phyloP scores from a whole-genome alignment of 805 yeast species.

The Kazachstania bromeliacearum region DNA sequence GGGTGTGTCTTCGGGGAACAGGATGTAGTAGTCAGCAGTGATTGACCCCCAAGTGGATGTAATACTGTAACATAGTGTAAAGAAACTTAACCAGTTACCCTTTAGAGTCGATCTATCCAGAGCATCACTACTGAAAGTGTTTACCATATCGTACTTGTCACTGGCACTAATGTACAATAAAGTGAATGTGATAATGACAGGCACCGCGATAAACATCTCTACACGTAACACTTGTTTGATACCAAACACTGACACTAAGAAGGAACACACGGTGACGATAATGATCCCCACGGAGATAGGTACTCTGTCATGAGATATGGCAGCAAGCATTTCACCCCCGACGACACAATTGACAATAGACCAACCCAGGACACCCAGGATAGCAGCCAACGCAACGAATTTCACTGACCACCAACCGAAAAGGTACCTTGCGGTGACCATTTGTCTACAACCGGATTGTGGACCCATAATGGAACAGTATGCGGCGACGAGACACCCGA shows the following conservation, averaged over 20 bases:
- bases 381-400: constrained; percentile 59
- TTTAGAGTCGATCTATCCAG: constrained; percentile 33
- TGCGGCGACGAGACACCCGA: constrained; percentile 73
- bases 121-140: constrained; percentile 29
- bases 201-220: constrained; percentile 59
- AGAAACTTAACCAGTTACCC: constrained; percentile 67
- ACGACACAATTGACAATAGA: constrained; percentile 82
- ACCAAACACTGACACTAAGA: constrained; percentile 68
- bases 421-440: constrained; percentile 70
- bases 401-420: constrained; percentile 85
- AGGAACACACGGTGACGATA: constrained; percentile 54
- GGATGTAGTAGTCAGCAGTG: constrained; percentile 74
- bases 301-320: constrained; percentile 54
- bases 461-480: constrained; percentile 87
- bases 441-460: constrained; percentile 78
- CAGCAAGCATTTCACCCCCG: constrained; percentile 73
- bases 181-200: constrained; percentile 57
- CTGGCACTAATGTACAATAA: constrained; percentile 57
- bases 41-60: constrained; percentile 87
- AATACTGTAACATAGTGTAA: constrained; percentile 63
- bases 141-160: constrained; percentile 32
- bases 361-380: constrained; percentile 84
- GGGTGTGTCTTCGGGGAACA: constrained; percentile 66
- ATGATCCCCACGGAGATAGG: constrained; percentile 69
- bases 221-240: constrained; percentile 59